phyloP scores from a whole-genome alignment of 352 stramenopile species.

The Phytophthora lateralis region DNA sequence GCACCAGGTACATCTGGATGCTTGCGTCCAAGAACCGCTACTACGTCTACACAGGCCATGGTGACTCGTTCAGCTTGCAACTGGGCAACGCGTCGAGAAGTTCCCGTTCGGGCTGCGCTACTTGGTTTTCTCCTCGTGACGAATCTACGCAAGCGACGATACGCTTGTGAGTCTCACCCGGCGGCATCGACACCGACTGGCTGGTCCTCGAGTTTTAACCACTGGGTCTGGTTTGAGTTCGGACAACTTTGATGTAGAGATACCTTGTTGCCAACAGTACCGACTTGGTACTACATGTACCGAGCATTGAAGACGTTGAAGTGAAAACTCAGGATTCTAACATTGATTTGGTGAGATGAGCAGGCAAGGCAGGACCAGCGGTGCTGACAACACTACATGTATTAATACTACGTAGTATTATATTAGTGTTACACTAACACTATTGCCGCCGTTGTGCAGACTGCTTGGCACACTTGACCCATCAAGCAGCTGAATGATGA shows the following conservation, averaged over 20 bases:
- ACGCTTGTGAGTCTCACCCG: too few species aligned
- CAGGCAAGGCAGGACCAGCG: not conserved
- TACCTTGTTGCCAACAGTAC: not conserved
- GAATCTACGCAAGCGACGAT: too few species aligned
- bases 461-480: slow-evolving; percentile 5
- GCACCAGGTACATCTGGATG: slow-evolving; percentile 16
- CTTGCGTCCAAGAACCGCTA: slow-evolving; percentile 8
- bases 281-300: too few species aligned
- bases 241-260: too few species aligned
- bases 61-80: slow-evolving; percentile 2
- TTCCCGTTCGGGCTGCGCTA: not conserved
- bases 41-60: slow-evolving; percentile 16
- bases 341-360: too few species aligned
- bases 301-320: not conserved
- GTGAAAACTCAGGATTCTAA: not conserved
- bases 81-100: not conserved
- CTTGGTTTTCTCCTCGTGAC: slow-evolving; percentile 20
- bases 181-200: slow-evolving; percentile 16
- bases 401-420: too few species aligned
- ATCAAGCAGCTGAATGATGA: slow-evolving; percentile 21
- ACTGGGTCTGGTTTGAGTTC: not conserved
- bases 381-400: not conserved
- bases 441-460: not conserved
- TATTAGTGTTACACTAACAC: not conserved
- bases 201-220: slow-evolving; percentile 14